Base-by-base conservation (phyloP, 805 yeast genomes). In the Kodamaea restingae region DNA sequence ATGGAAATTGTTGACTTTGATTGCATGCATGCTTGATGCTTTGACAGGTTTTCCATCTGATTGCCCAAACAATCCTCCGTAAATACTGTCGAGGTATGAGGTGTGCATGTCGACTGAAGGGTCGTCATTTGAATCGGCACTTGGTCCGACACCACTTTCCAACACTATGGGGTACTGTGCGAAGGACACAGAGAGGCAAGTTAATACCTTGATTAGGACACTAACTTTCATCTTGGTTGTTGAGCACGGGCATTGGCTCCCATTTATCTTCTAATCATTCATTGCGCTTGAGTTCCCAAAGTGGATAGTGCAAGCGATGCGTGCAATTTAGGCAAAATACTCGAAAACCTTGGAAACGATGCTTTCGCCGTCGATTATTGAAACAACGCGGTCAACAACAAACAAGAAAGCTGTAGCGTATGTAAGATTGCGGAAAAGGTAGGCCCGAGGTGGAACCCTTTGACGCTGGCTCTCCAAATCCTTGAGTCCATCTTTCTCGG, bases 71-170 rank as follows among this genome's bases (percentile, higher is more conserved):
- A 60, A 38, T 10, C 49, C 54, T 3, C 63, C 62, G 35, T 54
- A 60, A 9, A 60, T 44, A 7, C 56, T 49, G 35, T 60, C 65
- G 18, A 60, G 36, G 29, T 54, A 52, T 10, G 46, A 39, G 5
- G 32, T 25, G 11, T 25, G n/a, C 4, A 10, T 25, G 12, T 10
- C 10, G 4, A 4, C 12, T 6, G 27, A 7, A 9, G 12, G n/a
- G 12, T 6, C 10, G n/a, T 6, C 7, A 6, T 25, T 4, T n/a
- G n/a, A n/a, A n/a, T n/a, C n/a, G n/a, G n/a, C n/a, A n/a, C n/a
- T n/a, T n/a, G n/a, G n/a, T n/a, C n/a, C n/a, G n/a, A n/a, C n/a
- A n/a, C n/a, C n/a, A n/a, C n/a, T n/a, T n/a, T 25, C n/a, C 27
- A 25, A 10, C 27, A 6, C n/a, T 5, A 10, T 7, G n/a, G 12